Evolutionary conservation across 768 basidiomycete genomes (phyloP).

Genomic region (Leucocoprinus sp.): DNA sequence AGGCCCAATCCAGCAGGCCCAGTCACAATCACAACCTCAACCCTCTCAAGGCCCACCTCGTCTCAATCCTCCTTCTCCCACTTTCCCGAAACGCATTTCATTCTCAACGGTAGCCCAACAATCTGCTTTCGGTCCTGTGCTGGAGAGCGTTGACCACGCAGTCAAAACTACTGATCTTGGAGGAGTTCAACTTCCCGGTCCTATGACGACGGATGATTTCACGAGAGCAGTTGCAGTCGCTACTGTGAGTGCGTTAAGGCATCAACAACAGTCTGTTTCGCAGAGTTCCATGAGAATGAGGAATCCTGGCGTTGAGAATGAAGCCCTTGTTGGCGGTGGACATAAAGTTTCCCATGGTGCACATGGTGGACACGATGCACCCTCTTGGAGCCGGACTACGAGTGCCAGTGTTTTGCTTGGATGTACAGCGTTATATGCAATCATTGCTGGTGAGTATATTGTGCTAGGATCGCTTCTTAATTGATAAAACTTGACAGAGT

Average conservation of each 20-base stretch:
- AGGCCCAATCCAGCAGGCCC: background rate
- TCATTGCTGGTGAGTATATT: conserved; percentile 77
- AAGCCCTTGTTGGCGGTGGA: conserved; percentile 10
- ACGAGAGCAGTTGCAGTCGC: conserved; percentile 91
- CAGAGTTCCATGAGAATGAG: conserved; percentile 37
- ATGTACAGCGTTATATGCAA: conserved; percentile 89
- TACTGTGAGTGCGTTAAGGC: conserved; percentile 83
- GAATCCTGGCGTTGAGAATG: conserved; percentile 36
- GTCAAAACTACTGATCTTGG: conserved; percentile 53
- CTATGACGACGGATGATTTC: conserved; percentile 80
- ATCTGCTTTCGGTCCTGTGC: conserved; percentile 47
- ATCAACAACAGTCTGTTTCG: conserved; percentile 55
- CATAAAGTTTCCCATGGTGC: conserved; percentile 25
- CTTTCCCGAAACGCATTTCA: conserved; percentile 42
- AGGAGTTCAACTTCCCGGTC: conserved; percentile 49
- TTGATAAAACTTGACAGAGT: conserved; percentile 40
- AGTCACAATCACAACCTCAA: background rate
- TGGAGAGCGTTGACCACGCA: conserved; percentile 74
- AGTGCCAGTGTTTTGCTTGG: conserved; percentile 84
- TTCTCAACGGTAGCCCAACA: conserved; percentile 35
- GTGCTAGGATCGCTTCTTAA: background rate
- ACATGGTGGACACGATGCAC: conserved; percentile 87
- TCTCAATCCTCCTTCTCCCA: conserved; percentile 32
- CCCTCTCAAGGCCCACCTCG: conserved; percentile 7
- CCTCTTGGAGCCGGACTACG: conserved; percentile 87